These are phyloP conservation scores for Trichoderma sp. DNA, from an alignment of 2,329 filamentous ascomycete genomes.

Conservation along the genomic window DNA sequence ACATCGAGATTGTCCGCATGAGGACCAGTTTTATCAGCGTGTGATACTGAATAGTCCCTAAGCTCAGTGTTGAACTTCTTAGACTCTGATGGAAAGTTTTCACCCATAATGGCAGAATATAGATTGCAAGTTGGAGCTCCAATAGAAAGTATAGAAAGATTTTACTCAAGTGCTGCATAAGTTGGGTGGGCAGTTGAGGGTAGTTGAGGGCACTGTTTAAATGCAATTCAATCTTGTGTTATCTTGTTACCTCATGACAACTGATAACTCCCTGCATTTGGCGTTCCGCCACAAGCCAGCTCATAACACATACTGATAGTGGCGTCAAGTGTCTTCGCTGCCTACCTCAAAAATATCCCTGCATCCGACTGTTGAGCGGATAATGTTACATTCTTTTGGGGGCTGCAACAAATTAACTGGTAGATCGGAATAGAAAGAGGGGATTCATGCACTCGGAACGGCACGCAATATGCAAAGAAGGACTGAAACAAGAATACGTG, in stretches of 20 bases:
- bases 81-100: not conserved
- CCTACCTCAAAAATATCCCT: not conserved
- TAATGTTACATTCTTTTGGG: not conserved
- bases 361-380: not conserved
- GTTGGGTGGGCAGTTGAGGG: too few relatives aligned
- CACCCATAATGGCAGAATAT: not conserved
- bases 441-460: not conserved
- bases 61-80: constrained; percentile 44
- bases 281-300: not conserved
- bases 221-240: not conserved
- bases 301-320: not conserved
- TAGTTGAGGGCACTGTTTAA: not conserved
- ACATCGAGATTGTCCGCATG: constrained; percentile 45
- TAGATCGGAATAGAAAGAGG: not conserved
- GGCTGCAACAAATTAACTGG: not conserved
- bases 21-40: constrained; percentile 35
- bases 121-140: not conserved
- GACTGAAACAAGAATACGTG: not conserved
- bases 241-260: not conserved
- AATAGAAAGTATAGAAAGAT: not conserved
- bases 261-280: not conserved
- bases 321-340: too few relatives aligned
- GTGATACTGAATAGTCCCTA: constrained; percentile 37
- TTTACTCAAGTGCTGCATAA: not conserved
- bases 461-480: not conserved